Base-by-base conservation (phyloP, 75 land plant species). In the Picea sitchensis region DNA sequence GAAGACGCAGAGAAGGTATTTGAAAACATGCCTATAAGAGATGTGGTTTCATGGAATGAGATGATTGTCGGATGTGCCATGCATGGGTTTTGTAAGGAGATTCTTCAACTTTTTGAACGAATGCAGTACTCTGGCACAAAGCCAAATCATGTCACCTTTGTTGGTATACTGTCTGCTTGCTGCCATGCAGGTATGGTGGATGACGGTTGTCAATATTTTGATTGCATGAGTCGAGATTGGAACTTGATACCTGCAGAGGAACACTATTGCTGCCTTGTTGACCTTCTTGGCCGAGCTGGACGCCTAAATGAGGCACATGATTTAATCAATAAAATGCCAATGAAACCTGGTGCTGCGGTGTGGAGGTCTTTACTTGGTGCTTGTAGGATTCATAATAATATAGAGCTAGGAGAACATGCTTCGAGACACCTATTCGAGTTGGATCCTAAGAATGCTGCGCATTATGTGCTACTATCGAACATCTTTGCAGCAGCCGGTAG, bases 91-190 rank as follows among this genome's bases (percentile, higher is more conserved):
- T 38, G 65, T 64, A 58, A 38, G 34, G 59, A 73, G 51, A 78
- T 75, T 15, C 65, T 83, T 5, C 32, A 73, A 61, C 36, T 69
- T 26, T 74, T 83, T 61, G 68, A 81, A 14, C 84, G 32, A 58
- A 83, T 83, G 85, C 32, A 54, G 73, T 34, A 61, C 8, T 83
- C 83, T 47, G 85, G 85, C 36, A 75, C 63, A 13, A 62, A 74
- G 7, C 85, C 85, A 20, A 65, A 83, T 47, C 63, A 44, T 75
- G 77, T 81, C 9, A 83, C 73, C 63, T 82, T 81, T 31, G 61
- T 68, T 8, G 75, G 84, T 75, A 58, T 83, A 38, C 64, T 83
- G 20, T 81, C 63, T 23, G 85, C 85, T 61, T 83, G 85, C 78
- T n/a, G 78, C 21, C 77, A 79, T 54, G 81, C 81, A 17, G 78